phyloP scores from a whole-genome alignment of 73 alveolate species.

The Paramecium caudatum region DNA sequence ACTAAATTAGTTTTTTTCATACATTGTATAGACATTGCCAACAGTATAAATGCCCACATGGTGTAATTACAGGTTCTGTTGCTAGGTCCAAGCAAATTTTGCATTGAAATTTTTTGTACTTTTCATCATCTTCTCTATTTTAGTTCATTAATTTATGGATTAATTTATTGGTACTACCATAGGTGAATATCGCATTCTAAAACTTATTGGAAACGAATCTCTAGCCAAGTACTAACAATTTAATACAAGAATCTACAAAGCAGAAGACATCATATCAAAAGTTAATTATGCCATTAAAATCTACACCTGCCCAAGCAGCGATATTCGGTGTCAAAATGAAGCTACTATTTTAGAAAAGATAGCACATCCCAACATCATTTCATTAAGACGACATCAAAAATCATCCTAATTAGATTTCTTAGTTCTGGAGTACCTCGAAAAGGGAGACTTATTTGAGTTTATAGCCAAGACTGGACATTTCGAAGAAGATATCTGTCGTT shows the following conservation, averaged over 20 bases:
- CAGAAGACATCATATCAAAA: neutral
- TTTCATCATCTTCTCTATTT: slow-evolving; percentile 7
- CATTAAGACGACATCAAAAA: too few species aligned
- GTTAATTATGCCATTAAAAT: neutral
- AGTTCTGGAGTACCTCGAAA: slow-evolving; percentile 86
- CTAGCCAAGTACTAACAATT: neutral
- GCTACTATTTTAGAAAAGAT: slow-evolving; percentile 1
- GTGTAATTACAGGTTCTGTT: slow-evolving; percentile 93
- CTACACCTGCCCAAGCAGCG: slow-evolving; percentile 5
- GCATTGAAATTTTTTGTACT: slow-evolving; percentile 83
- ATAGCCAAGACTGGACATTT: slow-evolving; percentile 90
- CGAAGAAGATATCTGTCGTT: slow-evolving; percentile 84
- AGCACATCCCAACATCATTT: neutral
- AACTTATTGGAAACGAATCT: slow-evolving; percentile 13
- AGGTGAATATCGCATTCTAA: neutral
- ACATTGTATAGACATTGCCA: slow-evolving; percentile 91
- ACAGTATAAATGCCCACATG: slow-evolving; percentile 96
- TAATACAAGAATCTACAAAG: neutral
- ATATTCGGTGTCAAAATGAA: slow-evolving; percentile 21
- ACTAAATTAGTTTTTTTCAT: neutral
- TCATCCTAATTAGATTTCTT: neutral
- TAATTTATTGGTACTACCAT: neutral
- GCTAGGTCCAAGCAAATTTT: slow-evolving; percentile 93
- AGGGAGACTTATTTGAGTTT: slow-evolving; percentile 92
- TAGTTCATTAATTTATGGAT: slow-evolving; percentile 46